phyloP scores from a whole-genome alignment of 768 basidiomycete genomes.

The Mycena polygramma region DNA sequence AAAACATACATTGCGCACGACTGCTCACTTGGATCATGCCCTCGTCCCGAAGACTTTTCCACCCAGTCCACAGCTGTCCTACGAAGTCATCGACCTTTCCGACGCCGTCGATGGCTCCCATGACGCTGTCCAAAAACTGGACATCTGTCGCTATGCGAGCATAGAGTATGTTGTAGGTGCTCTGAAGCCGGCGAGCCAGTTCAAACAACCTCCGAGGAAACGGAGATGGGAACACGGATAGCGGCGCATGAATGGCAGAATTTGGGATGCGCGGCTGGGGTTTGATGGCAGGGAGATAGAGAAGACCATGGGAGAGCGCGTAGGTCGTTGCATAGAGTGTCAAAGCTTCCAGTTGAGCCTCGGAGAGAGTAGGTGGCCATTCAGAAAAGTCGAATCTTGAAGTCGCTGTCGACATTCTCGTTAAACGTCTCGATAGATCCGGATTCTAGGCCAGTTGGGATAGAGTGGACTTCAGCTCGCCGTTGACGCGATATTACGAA shows the following conservation, averaged over 20 bases:
- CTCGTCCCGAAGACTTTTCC: conserved; percentile 80
- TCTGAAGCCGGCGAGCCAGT: conserved; percentile 76
- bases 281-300: conserved; percentile 77
- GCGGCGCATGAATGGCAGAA: conserved; percentile 90
- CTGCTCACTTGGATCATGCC: conserved; percentile 60
- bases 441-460: background rate
- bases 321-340: conserved; percentile 81
- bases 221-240: conserved; percentile 90
- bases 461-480: background rate
- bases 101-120: conserved; percentile 85
- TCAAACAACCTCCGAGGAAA: conserved; percentile 82
- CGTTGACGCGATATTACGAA: background rate
- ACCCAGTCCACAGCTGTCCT: conserved; percentile 87
- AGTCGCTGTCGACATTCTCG: conserved; percentile 2
- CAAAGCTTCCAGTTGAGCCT: conserved; percentile 70
- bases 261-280: conserved; percentile 66
- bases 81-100: conserved; percentile 90
- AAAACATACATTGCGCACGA: background rate
- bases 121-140: conserved; percentile 83
- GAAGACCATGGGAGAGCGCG: conserved; percentile 86
- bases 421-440: too few relatives aligned
- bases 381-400: conserved; percentile 58
- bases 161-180: conserved; percentile 87
- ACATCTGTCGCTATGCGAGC: conserved; percentile 84
- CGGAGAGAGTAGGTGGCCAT: conserved; percentile 84